A percentile compares a stretch with the other conserved stretches of the same genome.
These are phyloP conservation scores for Coniferiporia sulphurascens DNA, from an alignment of 1,284 basidiomycete genomes.

Conservation along the genomic window DNA sequence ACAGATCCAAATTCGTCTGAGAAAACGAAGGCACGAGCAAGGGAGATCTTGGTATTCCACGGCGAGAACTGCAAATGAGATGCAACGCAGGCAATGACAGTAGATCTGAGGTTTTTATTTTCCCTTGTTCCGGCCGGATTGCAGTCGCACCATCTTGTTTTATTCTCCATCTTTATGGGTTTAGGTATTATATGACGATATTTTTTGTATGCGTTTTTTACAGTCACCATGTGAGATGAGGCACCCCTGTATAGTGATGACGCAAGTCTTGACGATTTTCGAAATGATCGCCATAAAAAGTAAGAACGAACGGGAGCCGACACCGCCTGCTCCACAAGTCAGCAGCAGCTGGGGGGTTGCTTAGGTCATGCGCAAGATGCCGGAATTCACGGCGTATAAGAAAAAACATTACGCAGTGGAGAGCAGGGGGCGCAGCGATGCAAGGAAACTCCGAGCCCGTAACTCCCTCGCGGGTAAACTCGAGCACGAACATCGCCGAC, in stretches of 20 bases:
- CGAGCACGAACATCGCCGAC: constrained; percentile 10
- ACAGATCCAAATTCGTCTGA: constrained; percentile 35
- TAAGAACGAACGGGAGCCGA: not conserved
- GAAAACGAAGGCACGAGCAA: constrained; percentile 41
- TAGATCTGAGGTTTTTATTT: not conserved
- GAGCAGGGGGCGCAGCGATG: not conserved
- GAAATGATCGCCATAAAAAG: not conserved
- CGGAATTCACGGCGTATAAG: not conserved
- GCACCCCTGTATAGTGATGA: not conserved
- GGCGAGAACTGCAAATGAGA: constrained; percentile 13
- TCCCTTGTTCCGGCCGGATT: not conserved
- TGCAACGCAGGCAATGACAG: not conserved
- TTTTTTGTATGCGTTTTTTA: too few species aligned
- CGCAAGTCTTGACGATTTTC: not conserved
- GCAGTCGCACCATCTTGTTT: too few species aligned
- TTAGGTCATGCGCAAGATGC: too few species aligned
- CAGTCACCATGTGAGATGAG: too few species aligned
- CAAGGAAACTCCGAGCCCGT: not conserved
- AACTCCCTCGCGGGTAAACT: not conserved
- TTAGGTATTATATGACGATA: too few species aligned
- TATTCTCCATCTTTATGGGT: too few species aligned
- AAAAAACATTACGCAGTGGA: not conserved
- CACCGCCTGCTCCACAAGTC: not conserved
- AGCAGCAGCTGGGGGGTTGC: not conserved
- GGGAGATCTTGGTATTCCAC: constrained; percentile 34